Base-by-base conservation (phyloP, 2,329 filamentous ascomycete species). In the Aspergillus neotritici region DNA sequence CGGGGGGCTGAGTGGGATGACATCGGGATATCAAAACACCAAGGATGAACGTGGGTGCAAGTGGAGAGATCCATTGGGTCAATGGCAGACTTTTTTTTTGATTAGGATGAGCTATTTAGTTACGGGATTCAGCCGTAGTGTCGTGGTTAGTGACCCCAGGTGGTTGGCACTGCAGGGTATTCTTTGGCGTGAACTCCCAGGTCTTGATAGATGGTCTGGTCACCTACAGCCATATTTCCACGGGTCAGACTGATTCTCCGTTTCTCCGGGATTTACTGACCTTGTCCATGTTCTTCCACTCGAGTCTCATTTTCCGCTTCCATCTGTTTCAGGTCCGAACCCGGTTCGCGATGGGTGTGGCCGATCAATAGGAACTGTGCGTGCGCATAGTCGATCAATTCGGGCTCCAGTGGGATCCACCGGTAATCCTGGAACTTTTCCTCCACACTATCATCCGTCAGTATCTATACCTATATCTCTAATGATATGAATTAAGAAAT, bases 361-460 rank as follows among this genome's bases (percentile, higher is more conserved):
- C 89, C 88, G 34, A 95, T 83, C 44, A 95, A 74, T 8, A 95
- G 68, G 41, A 94, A 76, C 59, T 94, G 87, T 0, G 84, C 78
- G 51, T 87, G 85, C 29, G 75, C 75, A 58, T 86, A 87, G 54
- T 91, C 77, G 3, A 94, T 72, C 53, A 89, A 81, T 45, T 84
- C 79, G 0, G 88, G 86, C 51, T 83, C 73, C 1, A 86, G 74
- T 0, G 86, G 80, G 43, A 81, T 74, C 89, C 89, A 95, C 34
- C 86, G 80, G 2, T 85, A 73, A 5, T 78, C 75, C 12, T 76
- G 70, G 57, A 95, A 94, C 48, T 86, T 84, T 2, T 87, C 76
- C 25, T 81, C 72, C 15, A 93, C 71, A 31, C 82, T 84, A 43
- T 5, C 9, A 8, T 38, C 14, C 41, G 36, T 41, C 7, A 40